Percentiles rank a stretch among this genome's conserved stretches.
phyloP scores from a whole-genome alignment of 176 grass and related monocot species.

The Melocanna baccifera region DNA sequence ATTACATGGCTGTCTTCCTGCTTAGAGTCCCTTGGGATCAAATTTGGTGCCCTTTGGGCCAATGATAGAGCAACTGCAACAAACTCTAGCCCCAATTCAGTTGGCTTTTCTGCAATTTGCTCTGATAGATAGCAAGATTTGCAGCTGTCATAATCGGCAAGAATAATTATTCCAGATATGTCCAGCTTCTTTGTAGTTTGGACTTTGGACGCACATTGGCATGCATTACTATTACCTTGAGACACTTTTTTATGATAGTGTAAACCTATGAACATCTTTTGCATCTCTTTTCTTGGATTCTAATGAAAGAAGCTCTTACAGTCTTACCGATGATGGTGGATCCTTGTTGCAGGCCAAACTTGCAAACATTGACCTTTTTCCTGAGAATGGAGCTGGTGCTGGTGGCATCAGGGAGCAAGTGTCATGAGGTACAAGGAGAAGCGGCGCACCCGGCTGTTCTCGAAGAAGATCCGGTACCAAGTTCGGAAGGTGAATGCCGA shows the following conservation, averaged over 20 bases:
- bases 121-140: constrained; percentile 30
- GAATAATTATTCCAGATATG: constrained; percentile 44
- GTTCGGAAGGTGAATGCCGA: constrained; percentile 95
- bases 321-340: neutral
- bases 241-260: neutral
- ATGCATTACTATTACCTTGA: constrained; percentile 9
- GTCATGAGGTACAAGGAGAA: constrained; percentile 99
- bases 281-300: neutral
- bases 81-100: constrained; percentile 36
- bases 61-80: constrained; percentile 45
- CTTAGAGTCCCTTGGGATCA: constrained; percentile 30
- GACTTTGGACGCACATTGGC: constrained; percentile 36
- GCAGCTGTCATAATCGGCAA: constrained; percentile 28
- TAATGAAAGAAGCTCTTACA: neutral
- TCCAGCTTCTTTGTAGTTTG: constrained; percentile 30
- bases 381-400: constrained; percentile 43
- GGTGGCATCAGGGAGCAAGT: constrained; percentile 75
- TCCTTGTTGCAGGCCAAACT: constrained; percentile 55
- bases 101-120: constrained; percentile 55
- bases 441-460: constrained; percentile 77
- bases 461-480: constrained; percentile 97
- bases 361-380: constrained; percentile 78
- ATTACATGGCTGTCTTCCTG: constrained; percentile 40
- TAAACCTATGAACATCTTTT: neutral
- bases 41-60: constrained; percentile 37